Evolutionary conservation across 2,329 filamentous ascomycete species (phyloP).

Genomic region (Phaeosphaeria sp.): DNA sequence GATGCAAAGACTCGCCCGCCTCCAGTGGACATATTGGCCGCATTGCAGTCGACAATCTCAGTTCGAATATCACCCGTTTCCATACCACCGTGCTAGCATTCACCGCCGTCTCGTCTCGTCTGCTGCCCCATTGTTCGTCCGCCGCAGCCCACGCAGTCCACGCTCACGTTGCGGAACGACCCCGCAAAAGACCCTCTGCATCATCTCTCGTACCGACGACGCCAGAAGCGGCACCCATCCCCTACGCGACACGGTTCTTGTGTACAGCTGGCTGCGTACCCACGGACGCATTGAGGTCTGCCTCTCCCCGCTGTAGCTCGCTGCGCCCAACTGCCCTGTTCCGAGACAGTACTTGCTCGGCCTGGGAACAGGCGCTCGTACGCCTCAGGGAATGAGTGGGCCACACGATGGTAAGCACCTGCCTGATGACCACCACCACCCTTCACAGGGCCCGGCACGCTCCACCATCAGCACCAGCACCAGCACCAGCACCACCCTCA

Average conservation of each 20-base stretch:
- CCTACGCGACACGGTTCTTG: conserved; percentile 2
- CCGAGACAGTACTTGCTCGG: conserved; percentile 1
- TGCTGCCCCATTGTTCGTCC: background rate
- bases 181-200: conserved; percentile 20
- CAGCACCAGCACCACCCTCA: background rate
- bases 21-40: conserved; percentile 15
- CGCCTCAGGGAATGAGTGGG: conserved; percentile 41
- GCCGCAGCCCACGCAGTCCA: background rate
- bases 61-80: conserved; percentile 6
- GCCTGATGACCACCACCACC: conserved; percentile 1
- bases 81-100: conserved; percentile 1
- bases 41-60: conserved; percentile 9
- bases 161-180: background rate
- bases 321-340: background rate
- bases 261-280: background rate
- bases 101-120: conserved; percentile 9
- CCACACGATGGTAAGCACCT: conserved; percentile 48
- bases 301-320: background rate
- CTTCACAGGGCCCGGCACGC: background rate
- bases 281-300: background rate
- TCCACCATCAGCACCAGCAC: background rate
- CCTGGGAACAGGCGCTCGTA: conserved; percentile 1
- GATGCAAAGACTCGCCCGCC: conserved; percentile 24
- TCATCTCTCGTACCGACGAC: conserved; percentile 12
- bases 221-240: conserved; percentile 4